Percentiles rank a stretch among this genome's conserved stretches.
These are phyloP conservation scores for Knufia petricola DNA, from an alignment of 2,329 filamentous ascomycete genomes.

Conservation along the genomic window DNA sequence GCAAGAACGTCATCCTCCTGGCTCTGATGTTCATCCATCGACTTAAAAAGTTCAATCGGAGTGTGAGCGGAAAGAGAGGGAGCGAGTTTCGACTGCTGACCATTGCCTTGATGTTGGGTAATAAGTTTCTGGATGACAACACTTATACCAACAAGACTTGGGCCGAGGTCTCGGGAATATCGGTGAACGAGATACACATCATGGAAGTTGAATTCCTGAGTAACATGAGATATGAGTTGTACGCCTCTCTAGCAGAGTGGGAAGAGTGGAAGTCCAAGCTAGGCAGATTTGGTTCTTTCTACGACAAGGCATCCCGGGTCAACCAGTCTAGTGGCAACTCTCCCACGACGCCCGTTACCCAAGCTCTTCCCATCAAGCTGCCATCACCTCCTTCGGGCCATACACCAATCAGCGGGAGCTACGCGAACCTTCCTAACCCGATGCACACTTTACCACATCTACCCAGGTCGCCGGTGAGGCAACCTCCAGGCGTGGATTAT, in stretches of 20 bases:
- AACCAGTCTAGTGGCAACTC: conserved; percentile 25
- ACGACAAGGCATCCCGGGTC: conserved; percentile 55
- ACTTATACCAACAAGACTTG: conserved; percentile 99
- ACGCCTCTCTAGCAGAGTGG: conserved; percentile 82
- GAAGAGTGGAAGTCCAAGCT: conserved; percentile 75
- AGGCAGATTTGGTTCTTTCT: conserved; percentile 72
- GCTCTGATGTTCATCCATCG: conserved; percentile 89
- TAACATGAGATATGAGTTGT: conserved; percentile 92
- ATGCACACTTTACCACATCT: conserved; percentile 14
- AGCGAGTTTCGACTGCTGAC: conserved; percentile 91
- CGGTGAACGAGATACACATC: conserved; percentile 89
- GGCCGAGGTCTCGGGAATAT: conserved; percentile 93
- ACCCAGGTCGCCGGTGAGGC: conserved; percentile 18
- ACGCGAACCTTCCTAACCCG: conserved; percentile 20
- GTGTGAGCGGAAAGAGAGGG: conserved; percentile 79
- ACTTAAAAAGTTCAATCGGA: conserved; percentile 79
- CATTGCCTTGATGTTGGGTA: conserved; percentile 92
- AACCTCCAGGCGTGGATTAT: not conserved
- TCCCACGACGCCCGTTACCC: conserved; percentile 23
- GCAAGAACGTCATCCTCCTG: conserved; percentile 85
- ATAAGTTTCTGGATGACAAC: conserved; percentile 98
- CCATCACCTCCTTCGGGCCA: conserved; percentile 22
- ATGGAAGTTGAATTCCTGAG: conserved; percentile 99
- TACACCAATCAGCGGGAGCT: conserved; percentile 14
- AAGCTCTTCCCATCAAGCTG: conserved; percentile 28